These are phyloP conservation scores for Moniliophthora roreri DNA, from an alignment of 1,284 basidiomycete species.

Conservation along the genomic window DNA sequence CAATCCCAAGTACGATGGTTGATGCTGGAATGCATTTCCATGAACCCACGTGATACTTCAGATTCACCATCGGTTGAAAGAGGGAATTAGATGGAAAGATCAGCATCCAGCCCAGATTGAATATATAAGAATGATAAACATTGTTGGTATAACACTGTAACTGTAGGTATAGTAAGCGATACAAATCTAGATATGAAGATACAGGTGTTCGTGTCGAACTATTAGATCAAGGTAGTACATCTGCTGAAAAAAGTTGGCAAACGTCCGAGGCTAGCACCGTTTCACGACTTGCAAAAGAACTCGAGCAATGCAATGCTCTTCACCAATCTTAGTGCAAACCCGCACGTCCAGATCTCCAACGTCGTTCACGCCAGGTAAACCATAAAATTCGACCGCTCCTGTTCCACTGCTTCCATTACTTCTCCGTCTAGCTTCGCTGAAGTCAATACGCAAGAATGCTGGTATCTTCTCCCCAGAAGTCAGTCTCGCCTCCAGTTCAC, in stretches of 20 bases:
- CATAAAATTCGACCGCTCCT: conserved; percentile 56
- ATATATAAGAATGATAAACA: not conserved
- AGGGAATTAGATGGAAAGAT: too few species aligned
- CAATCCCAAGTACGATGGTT: conserved; percentile 4
- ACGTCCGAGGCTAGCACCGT: conserved; percentile 3
- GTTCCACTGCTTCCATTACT: conserved; percentile 21
- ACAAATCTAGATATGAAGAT: conserved; percentile 4
- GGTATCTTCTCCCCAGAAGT: conserved; percentile 57
- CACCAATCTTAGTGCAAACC: conserved; percentile 49
- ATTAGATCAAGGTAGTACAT: not conserved
- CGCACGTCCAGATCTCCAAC: conserved; percentile 58
- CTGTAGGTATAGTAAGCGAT: conserved; percentile 1
- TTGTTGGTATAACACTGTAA: not conserved
- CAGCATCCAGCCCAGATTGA: too few species aligned
- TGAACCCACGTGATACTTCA: too few species aligned
- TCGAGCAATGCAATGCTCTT: conserved; percentile 47
- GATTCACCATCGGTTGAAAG: too few species aligned
- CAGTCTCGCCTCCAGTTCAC: conserved; percentile 47
- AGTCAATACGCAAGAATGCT: conserved; percentile 54
- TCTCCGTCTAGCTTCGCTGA: conserved; percentile 29
- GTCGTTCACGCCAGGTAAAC: conserved; percentile 50
- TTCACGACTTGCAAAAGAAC: conserved; percentile 55
- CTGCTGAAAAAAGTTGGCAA: not conserved
- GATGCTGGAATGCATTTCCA: too few species aligned
- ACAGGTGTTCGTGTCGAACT: not conserved